phyloP scores from a whole-genome alignment of 1,284 basidiomycete species.

The Vanrija humicola region DNA sequence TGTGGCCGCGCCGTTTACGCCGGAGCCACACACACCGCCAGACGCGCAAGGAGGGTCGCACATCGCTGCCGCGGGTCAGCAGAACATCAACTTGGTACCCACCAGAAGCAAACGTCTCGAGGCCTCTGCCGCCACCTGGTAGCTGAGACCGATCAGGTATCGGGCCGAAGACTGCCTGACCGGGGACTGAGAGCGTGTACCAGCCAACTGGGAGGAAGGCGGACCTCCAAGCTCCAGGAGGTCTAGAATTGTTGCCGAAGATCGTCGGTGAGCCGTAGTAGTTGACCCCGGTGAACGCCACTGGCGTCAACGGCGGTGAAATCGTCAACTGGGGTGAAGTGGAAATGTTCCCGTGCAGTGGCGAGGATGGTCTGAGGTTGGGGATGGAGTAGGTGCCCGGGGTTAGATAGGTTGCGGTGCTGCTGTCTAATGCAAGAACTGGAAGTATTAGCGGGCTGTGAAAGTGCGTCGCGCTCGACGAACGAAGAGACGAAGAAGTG shows the following conservation, averaged over 20 bases:
- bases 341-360: constrained; percentile 16
- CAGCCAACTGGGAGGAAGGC: constrained; percentile 30
- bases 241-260: neutral
- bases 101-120: neutral
- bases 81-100: neutral
- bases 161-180: constrained; percentile 33
- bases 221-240: constrained; percentile 12
- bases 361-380: neutral
- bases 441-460: constrained; percentile 74
- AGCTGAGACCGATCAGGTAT: constrained; percentile 25
- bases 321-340: constrained; percentile 11
- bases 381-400: constrained; percentile 20
- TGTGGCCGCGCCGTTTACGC: constrained; percentile 1
- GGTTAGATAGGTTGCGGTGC: constrained; percentile 5
- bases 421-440: constrained; percentile 57
- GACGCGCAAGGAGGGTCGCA: constrained; percentile 35
- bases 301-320: constrained; percentile 19
- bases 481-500: constrained; percentile 19
- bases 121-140: neutral
- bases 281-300: constrained; percentile 13
- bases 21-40: constrained; percentile 22
- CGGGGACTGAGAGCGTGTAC: constrained; percentile 28
- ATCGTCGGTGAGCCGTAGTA: constrained; percentile 14
- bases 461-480: neutral
- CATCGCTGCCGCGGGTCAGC: constrained; percentile 15